These are phyloP conservation scores for Pelomyxa schiedti DNA, from an alignment of 78 protist species.

Conservation along the genomic window DNA sequence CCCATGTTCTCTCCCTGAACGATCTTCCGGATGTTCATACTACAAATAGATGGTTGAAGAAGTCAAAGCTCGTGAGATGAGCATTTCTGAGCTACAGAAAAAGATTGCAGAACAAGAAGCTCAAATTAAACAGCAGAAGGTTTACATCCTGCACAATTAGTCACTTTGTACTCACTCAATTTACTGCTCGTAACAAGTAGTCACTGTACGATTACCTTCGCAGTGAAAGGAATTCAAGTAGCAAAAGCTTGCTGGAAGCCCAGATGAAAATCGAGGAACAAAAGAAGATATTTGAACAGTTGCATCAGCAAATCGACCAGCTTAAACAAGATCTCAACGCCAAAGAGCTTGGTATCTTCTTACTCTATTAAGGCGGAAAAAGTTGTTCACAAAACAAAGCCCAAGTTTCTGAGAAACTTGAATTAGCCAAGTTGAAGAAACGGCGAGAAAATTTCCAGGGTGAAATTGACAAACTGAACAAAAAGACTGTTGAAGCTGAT, in stretches of 20 bases:
- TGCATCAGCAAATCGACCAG: conserved; percentile 72
- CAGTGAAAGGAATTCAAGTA: conserved; percentile 70
- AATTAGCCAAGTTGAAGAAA: conserved; percentile 13
- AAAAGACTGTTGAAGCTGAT: not conserved
- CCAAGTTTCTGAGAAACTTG: not conserved
- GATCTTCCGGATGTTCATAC: too few species aligned
- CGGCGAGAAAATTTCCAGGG: conserved; percentile 6
- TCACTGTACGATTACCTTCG: conserved; percentile 78
- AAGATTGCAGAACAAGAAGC: conserved; percentile 48
- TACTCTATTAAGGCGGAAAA: not conserved
- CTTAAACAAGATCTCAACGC: conserved; percentile 60
- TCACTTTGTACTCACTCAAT: too few species aligned
- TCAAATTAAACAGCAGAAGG: conserved; percentile 66
- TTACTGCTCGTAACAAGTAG: too few species aligned
- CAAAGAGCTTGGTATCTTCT: conserved; percentile 11
- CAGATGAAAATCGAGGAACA: conserved; percentile 71
- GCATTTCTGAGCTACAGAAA: conserved; percentile 50
- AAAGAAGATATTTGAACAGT: conserved; percentile 70
- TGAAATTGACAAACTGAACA: conserved; percentile 2
- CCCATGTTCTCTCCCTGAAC: too few species aligned
- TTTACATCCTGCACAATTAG: too few species aligned
- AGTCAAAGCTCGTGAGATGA: conserved; percentile 33
- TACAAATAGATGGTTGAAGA: conserved; percentile 71
- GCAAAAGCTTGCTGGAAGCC: conserved; percentile 71
- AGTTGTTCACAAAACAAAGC: not conserved